phyloP scores from a whole-genome alignment of 2,329 filamentous ascomycete species.

The Botrytis paeoniae region DNA sequence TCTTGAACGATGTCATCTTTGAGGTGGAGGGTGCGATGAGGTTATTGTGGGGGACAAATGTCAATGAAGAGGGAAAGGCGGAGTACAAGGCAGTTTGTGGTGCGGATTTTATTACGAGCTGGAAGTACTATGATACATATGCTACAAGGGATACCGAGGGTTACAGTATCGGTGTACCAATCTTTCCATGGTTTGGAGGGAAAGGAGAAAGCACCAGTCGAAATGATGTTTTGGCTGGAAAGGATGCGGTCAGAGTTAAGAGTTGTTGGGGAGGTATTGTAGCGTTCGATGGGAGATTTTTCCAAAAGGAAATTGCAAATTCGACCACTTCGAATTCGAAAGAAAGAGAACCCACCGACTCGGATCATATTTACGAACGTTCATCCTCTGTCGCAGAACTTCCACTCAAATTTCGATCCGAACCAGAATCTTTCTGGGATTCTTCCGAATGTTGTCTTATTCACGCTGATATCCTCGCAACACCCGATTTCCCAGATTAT shows the following conservation, averaged over 20 bases:
- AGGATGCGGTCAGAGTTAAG: slow-evolving; percentile 64
- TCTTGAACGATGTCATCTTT: slow-evolving; percentile 64
- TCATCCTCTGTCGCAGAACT: slow-evolving; percentile 13
- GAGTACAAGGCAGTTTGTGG: slow-evolving; percentile 68
- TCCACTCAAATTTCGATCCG: slow-evolving; percentile 49
- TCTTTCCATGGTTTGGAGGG: slow-evolving; percentile 65
- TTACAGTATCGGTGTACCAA: slow-evolving; percentile 58
- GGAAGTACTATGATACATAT: slow-evolving; percentile 72
- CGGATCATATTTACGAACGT: slow-evolving; percentile 22
- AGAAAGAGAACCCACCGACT: background rate
- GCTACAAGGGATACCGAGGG: slow-evolving; percentile 67
- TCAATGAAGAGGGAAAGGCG: slow-evolving; percentile 47
- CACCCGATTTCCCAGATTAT: slow-evolving; percentile 22
- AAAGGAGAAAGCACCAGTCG: slow-evolving; percentile 54
- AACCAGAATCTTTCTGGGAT: slow-evolving; percentile 59
- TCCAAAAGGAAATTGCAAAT: slow-evolving; percentile 42
- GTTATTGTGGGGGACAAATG: slow-evolving; percentile 62
- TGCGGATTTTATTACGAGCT: slow-evolving; percentile 65
- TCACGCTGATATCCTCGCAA: slow-evolving; percentile 46
- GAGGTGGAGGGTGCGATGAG: slow-evolving; percentile 51
- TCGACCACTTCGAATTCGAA: background rate
- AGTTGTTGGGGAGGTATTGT: slow-evolving; percentile 80
- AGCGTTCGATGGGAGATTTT: slow-evolving; percentile 59
- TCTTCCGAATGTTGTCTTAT: slow-evolving; percentile 64
- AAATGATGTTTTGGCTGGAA: slow-evolving; percentile 58